phyloP scores from a whole-genome alignment of 352 stramenopile species.

The Phytophthora rubi region DNA sequence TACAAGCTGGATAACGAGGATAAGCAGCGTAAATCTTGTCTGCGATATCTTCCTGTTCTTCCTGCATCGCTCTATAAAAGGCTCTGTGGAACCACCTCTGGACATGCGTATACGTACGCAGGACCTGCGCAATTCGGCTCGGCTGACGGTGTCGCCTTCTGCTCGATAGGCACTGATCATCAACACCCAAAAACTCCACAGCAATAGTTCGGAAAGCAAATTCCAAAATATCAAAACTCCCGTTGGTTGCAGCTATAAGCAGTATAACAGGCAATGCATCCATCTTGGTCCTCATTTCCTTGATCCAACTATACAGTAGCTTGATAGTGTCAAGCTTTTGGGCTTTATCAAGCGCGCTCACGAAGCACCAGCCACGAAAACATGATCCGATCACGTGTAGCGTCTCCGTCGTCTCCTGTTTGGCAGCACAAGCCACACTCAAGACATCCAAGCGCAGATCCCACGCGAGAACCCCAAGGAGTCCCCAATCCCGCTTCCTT shows the following conservation, averaged over 20 bases:
- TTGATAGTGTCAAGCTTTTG: background rate
- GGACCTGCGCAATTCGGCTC: background rate
- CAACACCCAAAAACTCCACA: background rate
- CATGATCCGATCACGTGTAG: background rate
- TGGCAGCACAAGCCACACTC: background rate
- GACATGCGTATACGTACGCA: background rate
- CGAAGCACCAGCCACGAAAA: background rate
- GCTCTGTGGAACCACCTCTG: background rate
- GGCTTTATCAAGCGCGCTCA: background rate
- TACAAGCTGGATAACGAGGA: background rate
- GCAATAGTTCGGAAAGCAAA: background rate
- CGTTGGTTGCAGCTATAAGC: background rate
- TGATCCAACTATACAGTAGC: background rate
- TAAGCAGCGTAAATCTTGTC: background rate
- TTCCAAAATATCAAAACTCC: background rate
- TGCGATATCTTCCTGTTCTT: background rate
- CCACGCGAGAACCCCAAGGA: background rate
- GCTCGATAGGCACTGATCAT: background rate
- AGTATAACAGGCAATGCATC: background rate
- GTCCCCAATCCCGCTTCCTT: background rate
- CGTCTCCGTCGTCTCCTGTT: background rate
- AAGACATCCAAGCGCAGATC: background rate
- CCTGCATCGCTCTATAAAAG: background rate
- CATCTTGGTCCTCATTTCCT: background rate
- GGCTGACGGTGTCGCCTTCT: background rate